Evolutionary conservation across 225 moss, liverwort and hornwort genomes (phyloP).

Genomic region (Rhytidiadelphus loreus): DNA sequence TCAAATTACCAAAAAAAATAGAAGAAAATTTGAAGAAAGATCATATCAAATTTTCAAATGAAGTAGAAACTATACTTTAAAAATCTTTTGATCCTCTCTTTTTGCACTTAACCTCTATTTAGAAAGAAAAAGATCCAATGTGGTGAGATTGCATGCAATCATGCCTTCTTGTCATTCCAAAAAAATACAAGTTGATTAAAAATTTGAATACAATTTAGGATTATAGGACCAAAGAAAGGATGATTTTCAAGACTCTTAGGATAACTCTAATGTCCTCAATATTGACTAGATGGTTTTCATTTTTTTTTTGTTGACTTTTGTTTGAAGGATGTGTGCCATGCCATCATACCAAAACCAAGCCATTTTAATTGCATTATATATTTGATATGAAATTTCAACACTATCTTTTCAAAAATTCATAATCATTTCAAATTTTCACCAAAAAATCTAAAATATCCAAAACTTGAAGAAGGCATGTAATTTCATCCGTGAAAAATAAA

Average conservation of each 20-base stretch:
- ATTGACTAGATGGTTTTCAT: neutral
- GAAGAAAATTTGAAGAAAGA: neutral
- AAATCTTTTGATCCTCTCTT: neutral
- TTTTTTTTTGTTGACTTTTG: neutral
- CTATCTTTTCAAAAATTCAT: neutral
- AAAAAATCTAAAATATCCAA: neutral
- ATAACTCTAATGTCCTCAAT: neutral
- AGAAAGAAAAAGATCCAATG: neutral
- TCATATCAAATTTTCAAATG: neutral
- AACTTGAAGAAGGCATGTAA: neutral
- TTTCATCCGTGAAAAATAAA: neutral
- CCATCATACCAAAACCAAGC: neutral
- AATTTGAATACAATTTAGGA: neutral
- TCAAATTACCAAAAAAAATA: neutral
- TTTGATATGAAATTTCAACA: neutral
- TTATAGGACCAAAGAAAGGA: neutral
- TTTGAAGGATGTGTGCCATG: neutral
- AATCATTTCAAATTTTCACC: neutral
- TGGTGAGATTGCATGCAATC: neutral
- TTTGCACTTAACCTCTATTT: neutral
- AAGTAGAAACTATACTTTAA: neutral
- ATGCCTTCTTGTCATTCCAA: neutral
- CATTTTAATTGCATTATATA: neutral
- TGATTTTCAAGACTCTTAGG: neutral
- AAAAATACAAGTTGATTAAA: neutral